Conservation (phyloP, 768 basidiomycete genomes). For the Hemileccinum impolitum region DNA sequence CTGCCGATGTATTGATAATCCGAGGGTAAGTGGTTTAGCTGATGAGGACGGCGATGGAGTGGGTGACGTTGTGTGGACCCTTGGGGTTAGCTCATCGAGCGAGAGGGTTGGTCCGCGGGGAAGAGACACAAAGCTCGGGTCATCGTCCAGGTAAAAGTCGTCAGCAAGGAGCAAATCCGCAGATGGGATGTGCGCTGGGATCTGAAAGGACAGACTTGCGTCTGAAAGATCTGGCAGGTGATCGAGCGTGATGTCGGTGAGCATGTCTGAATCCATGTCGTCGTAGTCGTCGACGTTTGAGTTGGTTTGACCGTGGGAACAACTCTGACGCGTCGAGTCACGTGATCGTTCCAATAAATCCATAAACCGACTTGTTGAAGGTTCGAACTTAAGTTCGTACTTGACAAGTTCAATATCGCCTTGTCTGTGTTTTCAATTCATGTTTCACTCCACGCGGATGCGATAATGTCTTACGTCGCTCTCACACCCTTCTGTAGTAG, state of each 20-base stretch:
- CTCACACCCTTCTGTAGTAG: no score
- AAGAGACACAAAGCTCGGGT: conserved; percentile 19
- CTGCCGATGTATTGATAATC: conserved; percentile 1
- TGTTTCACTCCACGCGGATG: no score
- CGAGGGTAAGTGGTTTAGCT: conserved; percentile 7
- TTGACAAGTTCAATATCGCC: no score
- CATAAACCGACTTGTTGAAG: no score
- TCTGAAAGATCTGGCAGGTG: conserved; percentile 55
- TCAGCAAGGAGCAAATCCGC: conserved; percentile 36
- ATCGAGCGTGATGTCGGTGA: conserved; percentile 45
- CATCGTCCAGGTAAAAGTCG: conserved; percentile 33
- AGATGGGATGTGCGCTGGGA: conserved; percentile 38
- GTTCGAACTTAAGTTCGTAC: no score
- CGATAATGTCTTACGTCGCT: no score
- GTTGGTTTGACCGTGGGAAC: conserved; percentile 21
- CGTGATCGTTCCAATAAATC: no score
- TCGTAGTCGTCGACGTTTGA: conserved; percentile 15
- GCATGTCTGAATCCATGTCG: conserved; percentile 13
- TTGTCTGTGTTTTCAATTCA: no score
- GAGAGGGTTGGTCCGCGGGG: conserved; percentile 34
- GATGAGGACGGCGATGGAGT: conserved; percentile 7
- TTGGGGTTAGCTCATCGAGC: conserved; percentile 42
- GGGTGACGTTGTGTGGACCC: conserved; percentile 20
- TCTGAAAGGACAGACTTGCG: conserved; percentile 43
- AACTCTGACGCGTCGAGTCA: conserved; percentile 21